A percentile compares a stretch with the other conserved stretches of the same genome.
phyloP scores from a whole-genome alignment of 805 yeast species.

The Cyberlindnera xishuangbannaensis region DNA sequence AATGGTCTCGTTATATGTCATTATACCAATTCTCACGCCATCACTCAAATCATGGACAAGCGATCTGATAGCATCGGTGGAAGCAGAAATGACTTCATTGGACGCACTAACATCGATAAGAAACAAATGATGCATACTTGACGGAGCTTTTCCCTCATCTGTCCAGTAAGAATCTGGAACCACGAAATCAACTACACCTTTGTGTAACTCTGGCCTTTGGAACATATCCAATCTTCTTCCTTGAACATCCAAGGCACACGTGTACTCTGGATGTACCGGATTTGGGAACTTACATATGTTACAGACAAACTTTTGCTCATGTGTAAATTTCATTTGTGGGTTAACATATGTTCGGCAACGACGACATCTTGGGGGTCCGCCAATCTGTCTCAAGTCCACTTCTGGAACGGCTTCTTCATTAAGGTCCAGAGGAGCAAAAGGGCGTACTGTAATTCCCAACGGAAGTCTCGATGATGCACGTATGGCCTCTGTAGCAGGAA shows the following conservation, averaged over 20 bases:
- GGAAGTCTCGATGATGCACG: conserved; percentile 72
- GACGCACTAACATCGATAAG: conserved; percentile 65
- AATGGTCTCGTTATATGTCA: conserved; percentile 67
- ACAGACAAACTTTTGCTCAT: conserved; percentile 64
- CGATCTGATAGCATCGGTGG: conserved; percentile 65
- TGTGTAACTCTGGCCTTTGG: conserved; percentile 67
- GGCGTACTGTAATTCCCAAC: conserved; percentile 72
- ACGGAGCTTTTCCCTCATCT: conserved; percentile 33
- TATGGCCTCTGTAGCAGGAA: conserved; percentile 70
- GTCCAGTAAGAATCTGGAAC: conserved; percentile 72
- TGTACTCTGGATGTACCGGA: conserved; percentile 61
- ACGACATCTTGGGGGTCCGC: conserved; percentile 82
- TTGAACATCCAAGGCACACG: conserved; percentile 51
- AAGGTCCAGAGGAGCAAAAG: conserved; percentile 62
- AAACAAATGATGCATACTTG: conserved; percentile 63
- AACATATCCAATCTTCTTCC: conserved; percentile 60
- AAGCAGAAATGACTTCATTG: conserved; percentile 53
- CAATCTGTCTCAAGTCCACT: conserved; percentile 47
- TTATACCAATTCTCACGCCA: conserved; percentile 49
- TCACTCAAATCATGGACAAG: conserved; percentile 30
- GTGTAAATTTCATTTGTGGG: conserved; percentile 65
- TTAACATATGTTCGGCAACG: conserved; percentile 90
- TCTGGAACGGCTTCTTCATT: conserved; percentile 56
- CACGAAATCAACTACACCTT: conserved; percentile 79
- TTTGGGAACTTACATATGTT: conserved; percentile 82